A percentile compares a stretch with the other conserved stretches of the same genome.
Conservation (phyloP, 306 rosid genomes). For the Quercus agrifolia region DNA sequence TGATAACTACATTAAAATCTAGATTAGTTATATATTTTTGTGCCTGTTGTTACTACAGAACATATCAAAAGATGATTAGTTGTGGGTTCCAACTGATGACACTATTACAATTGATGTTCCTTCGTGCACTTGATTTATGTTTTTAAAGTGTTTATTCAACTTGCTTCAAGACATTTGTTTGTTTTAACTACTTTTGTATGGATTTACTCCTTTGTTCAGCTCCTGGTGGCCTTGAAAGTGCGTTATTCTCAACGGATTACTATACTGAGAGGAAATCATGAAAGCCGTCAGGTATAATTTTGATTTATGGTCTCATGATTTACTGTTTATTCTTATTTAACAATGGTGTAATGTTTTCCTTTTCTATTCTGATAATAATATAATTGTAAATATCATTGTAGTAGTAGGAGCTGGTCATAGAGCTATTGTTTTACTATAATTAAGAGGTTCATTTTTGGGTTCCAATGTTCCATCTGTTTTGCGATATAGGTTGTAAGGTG, state of each 20-base stretch:
- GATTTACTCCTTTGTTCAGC: constrained; percentile 47
- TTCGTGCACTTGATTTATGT: neutral
- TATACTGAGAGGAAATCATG: constrained; percentile 96
- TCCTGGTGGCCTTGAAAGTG: constrained; percentile 93
- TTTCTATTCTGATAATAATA: neutral
- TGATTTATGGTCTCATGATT: neutral
- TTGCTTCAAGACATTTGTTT: constrained; percentile 5
- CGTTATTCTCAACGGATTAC: constrained; percentile 88
- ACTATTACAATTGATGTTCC: neutral
- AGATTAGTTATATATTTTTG: no score
- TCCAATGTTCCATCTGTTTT: neutral
- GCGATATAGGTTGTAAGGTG: neutral
- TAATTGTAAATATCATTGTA: neutral
- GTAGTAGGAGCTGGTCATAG: neutral
- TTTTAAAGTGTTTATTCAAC: constrained; percentile 2
- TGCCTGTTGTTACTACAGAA: no score
- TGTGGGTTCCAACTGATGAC: neutral
- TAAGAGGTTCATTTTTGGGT: neutral
- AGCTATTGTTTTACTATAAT: neutral
- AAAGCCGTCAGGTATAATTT: constrained; percentile 91
- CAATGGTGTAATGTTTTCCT: neutral
- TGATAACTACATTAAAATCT: no score
- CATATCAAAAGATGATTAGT: neutral
- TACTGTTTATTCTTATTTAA: neutral
- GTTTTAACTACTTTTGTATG: constrained; percentile 5